These are phyloP conservation scores for Teunomyces cretensis DNA, from an alignment of 805 yeast genomes.

Conservation along the genomic window DNA sequence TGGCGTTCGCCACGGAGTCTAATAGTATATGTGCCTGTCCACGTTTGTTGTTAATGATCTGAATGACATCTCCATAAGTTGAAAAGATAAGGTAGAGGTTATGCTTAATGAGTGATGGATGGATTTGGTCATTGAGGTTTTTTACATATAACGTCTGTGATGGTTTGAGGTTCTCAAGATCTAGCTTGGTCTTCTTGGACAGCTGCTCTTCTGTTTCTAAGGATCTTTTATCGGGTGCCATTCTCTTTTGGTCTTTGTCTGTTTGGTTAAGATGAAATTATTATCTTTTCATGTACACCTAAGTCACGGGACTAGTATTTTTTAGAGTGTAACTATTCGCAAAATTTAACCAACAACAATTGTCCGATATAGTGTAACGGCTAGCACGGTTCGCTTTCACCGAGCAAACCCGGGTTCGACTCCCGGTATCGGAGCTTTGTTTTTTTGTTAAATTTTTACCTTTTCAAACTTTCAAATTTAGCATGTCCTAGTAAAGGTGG, in stretches of 20 bases:
- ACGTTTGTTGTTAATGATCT: constrained; percentile 48
- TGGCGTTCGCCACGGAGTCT: constrained; percentile 49
- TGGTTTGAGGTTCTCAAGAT: constrained; percentile 15
- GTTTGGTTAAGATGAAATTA: background rate
- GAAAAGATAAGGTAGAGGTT: constrained; percentile 59
- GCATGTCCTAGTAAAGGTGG: no score
- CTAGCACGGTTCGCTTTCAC: constrained; percentile 82
- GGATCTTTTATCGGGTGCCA: constrained; percentile 5
- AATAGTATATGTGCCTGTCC: constrained; percentile 70
- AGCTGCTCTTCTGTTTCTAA: background rate
- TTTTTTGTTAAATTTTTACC: background rate
- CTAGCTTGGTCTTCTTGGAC: constrained; percentile 10
- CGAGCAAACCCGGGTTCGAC: constrained; percentile 85
- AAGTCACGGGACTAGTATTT: background rate
- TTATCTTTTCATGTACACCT: background rate
- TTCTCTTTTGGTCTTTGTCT: background rate
- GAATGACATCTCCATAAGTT: constrained; percentile 64
- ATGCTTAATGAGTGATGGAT: constrained; percentile 43
- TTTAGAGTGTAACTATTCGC: background rate
- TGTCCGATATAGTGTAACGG: constrained; percentile 77
- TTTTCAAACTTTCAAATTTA: background rate
- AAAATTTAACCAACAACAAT: background rate
- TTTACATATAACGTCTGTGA: constrained; percentile 56
- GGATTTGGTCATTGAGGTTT: constrained; percentile 59
- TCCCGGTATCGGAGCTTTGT: constrained; percentile 70